Evolutionary conservation across 345 rosid species (phyloP).

Genomic region (Trapa bicornis): DNA sequence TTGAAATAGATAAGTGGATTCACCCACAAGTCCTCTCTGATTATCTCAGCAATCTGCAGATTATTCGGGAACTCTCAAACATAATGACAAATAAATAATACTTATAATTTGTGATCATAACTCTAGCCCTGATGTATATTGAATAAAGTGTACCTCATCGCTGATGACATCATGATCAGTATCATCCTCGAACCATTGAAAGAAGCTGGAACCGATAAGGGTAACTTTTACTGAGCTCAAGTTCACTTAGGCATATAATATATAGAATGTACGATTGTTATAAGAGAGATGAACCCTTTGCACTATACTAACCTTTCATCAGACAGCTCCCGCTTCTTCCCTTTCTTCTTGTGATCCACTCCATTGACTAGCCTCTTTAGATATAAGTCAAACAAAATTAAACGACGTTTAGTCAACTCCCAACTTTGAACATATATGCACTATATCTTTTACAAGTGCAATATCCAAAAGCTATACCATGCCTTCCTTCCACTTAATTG

Average conservation of each 20-base stretch:
- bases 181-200: constrained; percentile 66
- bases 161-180: constrained; percentile 43
- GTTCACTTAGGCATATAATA: neutral
- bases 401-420: neutral
- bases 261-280: neutral
- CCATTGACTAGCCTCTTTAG: constrained; percentile 76
- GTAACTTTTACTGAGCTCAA: neutral
- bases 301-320: constrained; percentile 52
- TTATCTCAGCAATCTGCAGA: constrained; percentile 79
- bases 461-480: constrained; percentile 31
- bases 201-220: constrained; percentile 41
- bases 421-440: too few species aligned
- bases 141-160: constrained; percentile 49
- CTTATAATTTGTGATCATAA: neutral
- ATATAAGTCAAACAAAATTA: neutral
- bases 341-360: constrained; percentile 60
- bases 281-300: neutral
- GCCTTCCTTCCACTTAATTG: constrained; percentile 88
- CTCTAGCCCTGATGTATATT: neutral
- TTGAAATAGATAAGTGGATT: constrained; percentile 88
- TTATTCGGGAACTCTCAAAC: neutral
- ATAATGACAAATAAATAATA: neutral
- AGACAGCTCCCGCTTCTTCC: constrained; percentile 62
- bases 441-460: too few species aligned
- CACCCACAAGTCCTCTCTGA: constrained; percentile 90